These are phyloP conservation scores for Vanrija pseudolonga DNA, from an alignment of 1,284 basidiomycete genomes.

Conservation along the genomic window DNA sequence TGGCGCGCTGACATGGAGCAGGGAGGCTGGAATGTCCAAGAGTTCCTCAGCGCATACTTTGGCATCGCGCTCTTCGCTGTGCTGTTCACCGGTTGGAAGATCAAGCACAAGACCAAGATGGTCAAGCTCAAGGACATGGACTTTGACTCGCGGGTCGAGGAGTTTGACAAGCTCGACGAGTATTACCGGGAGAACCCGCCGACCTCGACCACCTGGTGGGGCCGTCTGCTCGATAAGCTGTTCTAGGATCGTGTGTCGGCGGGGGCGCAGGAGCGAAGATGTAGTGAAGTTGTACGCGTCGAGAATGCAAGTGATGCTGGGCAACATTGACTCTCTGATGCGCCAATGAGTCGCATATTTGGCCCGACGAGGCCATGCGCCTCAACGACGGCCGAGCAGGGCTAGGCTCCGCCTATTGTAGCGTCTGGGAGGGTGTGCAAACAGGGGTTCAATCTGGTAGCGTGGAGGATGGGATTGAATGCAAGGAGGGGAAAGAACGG, in stretches of 20 bases:
- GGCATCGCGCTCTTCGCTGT: constrained; percentile 11
- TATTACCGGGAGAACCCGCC: constrained; percentile 2
- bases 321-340: no score
- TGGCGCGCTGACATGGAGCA: background rate
- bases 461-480: no score
- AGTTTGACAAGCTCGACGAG: constrained; percentile 12
- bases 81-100: constrained; percentile 16
- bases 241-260: background rate
- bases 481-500: no score
- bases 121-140: constrained; percentile 10
- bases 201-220: background rate
- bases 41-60: constrained; percentile 15
- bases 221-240: background rate
- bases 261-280: no score
- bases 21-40: constrained; percentile 9
- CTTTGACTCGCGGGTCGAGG: constrained; percentile 6
- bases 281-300: no score
- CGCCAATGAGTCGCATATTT: no score
- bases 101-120: constrained; percentile 10
- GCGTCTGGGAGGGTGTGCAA: no score
- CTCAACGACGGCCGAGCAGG: no score
- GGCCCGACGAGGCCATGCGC: no score
- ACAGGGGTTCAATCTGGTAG: no score
- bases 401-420: no score
- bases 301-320: no score